Evolutionary conservation across 2,329 filamentous ascomycete genomes (phyloP), one percentile per base, ranked within the genome.

Genomic region (Aspergillus quadrilineatus): DNA sequence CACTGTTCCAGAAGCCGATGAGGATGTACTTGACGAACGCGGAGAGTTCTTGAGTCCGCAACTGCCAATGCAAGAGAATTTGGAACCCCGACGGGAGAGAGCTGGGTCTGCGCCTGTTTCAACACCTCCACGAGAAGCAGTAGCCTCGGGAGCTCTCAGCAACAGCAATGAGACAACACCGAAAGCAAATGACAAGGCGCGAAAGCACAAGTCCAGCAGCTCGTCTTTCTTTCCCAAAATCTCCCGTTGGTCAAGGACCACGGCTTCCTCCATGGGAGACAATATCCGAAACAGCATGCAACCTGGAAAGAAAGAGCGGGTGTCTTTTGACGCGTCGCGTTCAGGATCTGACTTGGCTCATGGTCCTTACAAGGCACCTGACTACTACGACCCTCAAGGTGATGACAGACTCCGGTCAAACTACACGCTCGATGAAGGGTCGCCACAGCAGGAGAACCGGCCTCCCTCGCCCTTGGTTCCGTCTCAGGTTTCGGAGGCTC

Each of bases 241-340:
- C 60, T 97, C 94, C 5, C 85, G 94, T 43, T 99, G 94, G 94
- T 97, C 93, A 0, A 94, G 95, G 76, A 97, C 93, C 2, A 99
- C 94, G 0, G 85, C 92, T 4, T 96, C 92, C 0, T 96, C 91
- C 59, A 86, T 92, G 43, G 87, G 90, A 44, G 88, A 89, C 64
- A 89, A 88, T 41, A 89, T 92, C 71, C 85, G 88, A 41, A 85
- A 84, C 66, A 90, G 85, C 65, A 72, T 74, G 45, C 76, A 78
- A 53, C 68, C 71, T 29, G 80, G 79, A 44, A 80, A 80, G 47
- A 76, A 86, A 78, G 75, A 86, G 80, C 72, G 87, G 78, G 75
- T 86, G 74, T 73, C 85, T 75, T 81, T 82, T 63, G 73, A 84
- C 69, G 74, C 82, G 73, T 96, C 92, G 32, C 86, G 88, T 37